Evolutionary conservation across 106 monocot species (phyloP).

Genomic region (Dioscorea dumetorum): DNA sequence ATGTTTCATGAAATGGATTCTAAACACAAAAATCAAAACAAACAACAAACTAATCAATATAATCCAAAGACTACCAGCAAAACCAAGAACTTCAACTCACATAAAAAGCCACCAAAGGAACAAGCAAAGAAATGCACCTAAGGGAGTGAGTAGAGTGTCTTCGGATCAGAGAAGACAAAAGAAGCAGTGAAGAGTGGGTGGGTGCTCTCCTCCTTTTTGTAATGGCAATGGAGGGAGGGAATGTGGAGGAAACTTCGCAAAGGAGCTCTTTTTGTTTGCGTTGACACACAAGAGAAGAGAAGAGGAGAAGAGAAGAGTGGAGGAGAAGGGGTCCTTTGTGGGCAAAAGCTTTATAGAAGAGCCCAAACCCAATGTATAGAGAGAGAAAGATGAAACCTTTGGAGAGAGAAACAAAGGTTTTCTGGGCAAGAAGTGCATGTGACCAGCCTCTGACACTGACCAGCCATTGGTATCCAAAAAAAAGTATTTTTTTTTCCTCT

Average conservation of each 20-base stretch:
- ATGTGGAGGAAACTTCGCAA: constrained; percentile 56
- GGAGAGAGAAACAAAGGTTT: constrained; percentile 4
- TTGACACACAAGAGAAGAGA: constrained; percentile 24
- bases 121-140: neutral
- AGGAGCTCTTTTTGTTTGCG: constrained; percentile 60
- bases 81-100: neutral
- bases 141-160: neutral
- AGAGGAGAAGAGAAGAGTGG: neutral
- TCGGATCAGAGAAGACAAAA: neutral
- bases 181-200: neutral
- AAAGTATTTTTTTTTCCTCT: neutral
- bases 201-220: constrained; percentile 18
- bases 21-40: neutral
- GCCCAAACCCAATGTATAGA: constrained; percentile 1
- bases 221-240: constrained; percentile 5
- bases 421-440: constrained; percentile 9
- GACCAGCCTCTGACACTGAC: constrained; percentile 29
- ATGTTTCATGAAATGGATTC: no score
- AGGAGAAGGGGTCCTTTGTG: constrained; percentile 1
- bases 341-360: constrained; percentile 2
- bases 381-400: neutral
- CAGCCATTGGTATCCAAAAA: constrained; percentile 6
- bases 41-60: neutral
- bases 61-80: neutral
- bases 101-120: neutral